Percentiles rank a stretch among this genome's conserved stretches.
Conservation (phyloP, 2,329 filamentous ascomycete genomes). For the Lasiodiplodia sp. region DNA sequence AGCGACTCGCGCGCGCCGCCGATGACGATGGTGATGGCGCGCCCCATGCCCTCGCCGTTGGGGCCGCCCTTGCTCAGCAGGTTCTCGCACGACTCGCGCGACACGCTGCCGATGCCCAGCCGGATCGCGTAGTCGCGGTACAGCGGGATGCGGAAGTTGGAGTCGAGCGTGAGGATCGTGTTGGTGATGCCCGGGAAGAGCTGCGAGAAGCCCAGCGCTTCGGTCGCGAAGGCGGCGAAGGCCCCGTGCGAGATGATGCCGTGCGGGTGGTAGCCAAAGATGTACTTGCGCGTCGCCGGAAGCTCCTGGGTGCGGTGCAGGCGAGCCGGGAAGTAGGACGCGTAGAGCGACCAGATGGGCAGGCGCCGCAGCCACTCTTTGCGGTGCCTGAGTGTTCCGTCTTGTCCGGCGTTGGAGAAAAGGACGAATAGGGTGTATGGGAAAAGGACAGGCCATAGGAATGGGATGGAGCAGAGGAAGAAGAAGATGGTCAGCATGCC, state of each 20-base stretch:
- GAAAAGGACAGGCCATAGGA: slow-evolving; percentile 82
- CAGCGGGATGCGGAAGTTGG: slow-evolving; percentile 91
- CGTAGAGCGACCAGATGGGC: slow-evolving; percentile 86
- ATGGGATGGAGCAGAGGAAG: slow-evolving; percentile 85
- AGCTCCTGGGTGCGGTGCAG: slow-evolving; percentile 86
- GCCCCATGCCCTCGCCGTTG: slow-evolving; percentile 84
- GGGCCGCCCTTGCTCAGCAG: slow-evolving; percentile 79
- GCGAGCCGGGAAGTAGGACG: slow-evolving; percentile 87
- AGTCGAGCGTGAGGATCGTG: slow-evolving; percentile 89
- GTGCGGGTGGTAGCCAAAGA: slow-evolving; percentile 96
- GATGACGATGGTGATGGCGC: slow-evolving; percentile 95
- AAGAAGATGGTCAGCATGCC: slow-evolving; percentile 78
- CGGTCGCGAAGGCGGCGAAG: slow-evolving; percentile 88
- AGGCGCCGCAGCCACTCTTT: slow-evolving; percentile 76
- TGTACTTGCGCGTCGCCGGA: slow-evolving; percentile 85
- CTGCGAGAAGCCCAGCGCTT: slow-evolving; percentile 83
- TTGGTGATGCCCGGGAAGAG: slow-evolving; percentile 97
- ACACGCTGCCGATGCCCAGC: slow-evolving; percentile 87
- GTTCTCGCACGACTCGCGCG: slow-evolving; percentile 90
- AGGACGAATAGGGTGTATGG: slow-evolving; percentile 86
- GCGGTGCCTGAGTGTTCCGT: slow-evolving; percentile 77
- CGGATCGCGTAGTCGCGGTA: slow-evolving; percentile 94
- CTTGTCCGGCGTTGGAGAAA: slow-evolving; percentile 77
- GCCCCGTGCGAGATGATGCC: slow-evolving; percentile 98
- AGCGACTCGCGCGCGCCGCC: slow-evolving; percentile 92